Evolutionary conservation across 495 filamentous ascomycete genomes (phyloP), one percentile per base, ranked within the genome.

Genomic region (Penicillium dipodomyicola): DNA sequence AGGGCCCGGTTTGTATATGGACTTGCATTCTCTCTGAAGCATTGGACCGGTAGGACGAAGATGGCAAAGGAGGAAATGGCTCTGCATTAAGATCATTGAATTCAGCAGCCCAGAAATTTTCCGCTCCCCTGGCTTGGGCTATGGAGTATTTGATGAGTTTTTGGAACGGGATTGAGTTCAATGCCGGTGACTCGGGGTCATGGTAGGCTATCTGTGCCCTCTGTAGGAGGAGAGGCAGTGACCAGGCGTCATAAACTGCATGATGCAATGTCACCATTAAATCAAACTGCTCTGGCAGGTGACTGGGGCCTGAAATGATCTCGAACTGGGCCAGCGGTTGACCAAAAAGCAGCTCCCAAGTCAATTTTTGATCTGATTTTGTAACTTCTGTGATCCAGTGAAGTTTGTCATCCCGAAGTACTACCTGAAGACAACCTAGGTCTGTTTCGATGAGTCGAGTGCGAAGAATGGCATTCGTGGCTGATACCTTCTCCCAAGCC

Each of bases 171-270:
- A 27, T 9, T n/a, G 37, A 19, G 39, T 29, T 15, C 33, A 37
- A 49, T 29, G 14, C 15, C 5, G 25, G 20, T 14, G 44, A 41
- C 9, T 6, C 40, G 5, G 7, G 32, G 29, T 17, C 44, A 2
- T 54, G n/a, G 49, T 77, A 78, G 7, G 75, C 70, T 5, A 55
- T 43, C 54, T 78, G 54, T 3, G 84, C 70, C 45, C 77, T 67
- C 8, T 73, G 46, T 1, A 84, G 61, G 14, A 87, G 53, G 2
- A 76, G 60, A 12, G 76, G 77, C 42, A 86, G 67, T 47, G 80
- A 80, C 57, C 83, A 75, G 10, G 77, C 80, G 57, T 88, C 85
- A 60, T 86, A 87, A 1, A 86, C 60, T 12, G 80, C 80, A 63
- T 87, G 84, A 61, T 86, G 84, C 11, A 90, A 80, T 8, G 74